Evolutionary conservation across 805 yeast species (phyloP).

Genomic region (Monosporozyma solicola): DNA sequence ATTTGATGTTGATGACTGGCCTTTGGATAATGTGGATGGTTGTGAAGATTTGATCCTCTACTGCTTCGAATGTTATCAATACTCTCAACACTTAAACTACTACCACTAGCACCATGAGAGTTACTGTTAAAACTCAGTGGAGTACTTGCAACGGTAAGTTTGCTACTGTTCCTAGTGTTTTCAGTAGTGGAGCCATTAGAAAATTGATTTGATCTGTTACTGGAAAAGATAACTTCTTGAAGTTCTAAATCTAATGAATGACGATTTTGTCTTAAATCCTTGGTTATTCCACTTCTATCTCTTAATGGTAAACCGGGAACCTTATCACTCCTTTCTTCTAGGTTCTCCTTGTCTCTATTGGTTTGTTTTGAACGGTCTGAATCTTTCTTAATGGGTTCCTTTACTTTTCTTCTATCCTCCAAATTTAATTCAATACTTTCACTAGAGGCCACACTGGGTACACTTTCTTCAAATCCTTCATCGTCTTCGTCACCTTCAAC

Average conservation of each 20-base stretch:
- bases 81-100: background rate
- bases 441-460: constrained; percentile 15
- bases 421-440: constrained; percentile 23
- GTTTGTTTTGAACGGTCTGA: background rate
- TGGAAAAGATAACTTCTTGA: constrained; percentile 17
- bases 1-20: background rate
- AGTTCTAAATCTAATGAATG: constrained; percentile 23
- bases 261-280: constrained; percentile 4
- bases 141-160: background rate
- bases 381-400: background rate
- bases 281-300: background rate
- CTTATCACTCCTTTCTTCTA: background rate
- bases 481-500: background rate
- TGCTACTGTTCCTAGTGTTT: background rate
- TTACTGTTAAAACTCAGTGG: background rate
- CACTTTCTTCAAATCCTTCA: background rate
- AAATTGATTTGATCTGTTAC: background rate
- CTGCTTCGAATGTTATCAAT: background rate
- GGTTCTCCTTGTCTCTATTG: background rate
- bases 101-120: background rate
- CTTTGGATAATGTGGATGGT: background rate
- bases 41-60: background rate
- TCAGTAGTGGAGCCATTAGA: background rate
- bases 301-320: background rate
- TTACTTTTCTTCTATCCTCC: constrained; percentile 8